phyloP scores from a whole-genome alignment of 352 stramenopile species.

The Globisporangium orthogonon region DNA sequence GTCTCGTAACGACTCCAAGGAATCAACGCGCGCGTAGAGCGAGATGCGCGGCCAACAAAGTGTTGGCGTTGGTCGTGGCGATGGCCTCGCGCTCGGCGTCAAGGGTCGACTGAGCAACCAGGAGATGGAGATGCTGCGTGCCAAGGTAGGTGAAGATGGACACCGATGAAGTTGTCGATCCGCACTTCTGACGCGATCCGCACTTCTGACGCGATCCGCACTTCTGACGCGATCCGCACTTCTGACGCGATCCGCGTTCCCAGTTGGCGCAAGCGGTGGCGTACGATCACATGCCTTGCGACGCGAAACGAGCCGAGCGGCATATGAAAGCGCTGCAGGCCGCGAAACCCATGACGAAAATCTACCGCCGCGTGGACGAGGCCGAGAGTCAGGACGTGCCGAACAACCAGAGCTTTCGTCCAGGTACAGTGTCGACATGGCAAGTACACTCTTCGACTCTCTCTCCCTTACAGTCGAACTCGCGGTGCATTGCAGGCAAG shows the following conservation, averaged over 20 bases:
- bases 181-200: background rate
- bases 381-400: background rate
- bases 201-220: too few relatives aligned
- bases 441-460: conserved; percentile 3
- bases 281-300: conserved; percentile 39
- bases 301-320: conserved; percentile 17
- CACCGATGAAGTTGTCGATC: too few relatives aligned
- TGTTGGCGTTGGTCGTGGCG: background rate
- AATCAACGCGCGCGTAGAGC: too few relatives aligned
- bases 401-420: conserved; percentile 3
- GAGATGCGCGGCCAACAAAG: too few relatives aligned
- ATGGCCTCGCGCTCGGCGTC: conserved; percentile 24
- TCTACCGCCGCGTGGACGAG: conserved; percentile 35
- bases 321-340: conserved; percentile 7
- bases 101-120: conserved; percentile 56
- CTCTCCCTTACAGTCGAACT: too few relatives aligned
- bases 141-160: conserved; percentile 18
- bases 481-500: background rate
- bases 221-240: background rate
- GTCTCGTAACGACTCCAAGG: too few relatives aligned
- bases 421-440: background rate
- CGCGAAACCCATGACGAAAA: conserved; percentile 46
- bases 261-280: conserved; percentile 51
- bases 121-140: conserved; percentile 60
- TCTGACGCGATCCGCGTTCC: background rate